phyloP scores from a whole-genome alignment of 257 asterid species.

The Scutellaria barbata region DNA sequence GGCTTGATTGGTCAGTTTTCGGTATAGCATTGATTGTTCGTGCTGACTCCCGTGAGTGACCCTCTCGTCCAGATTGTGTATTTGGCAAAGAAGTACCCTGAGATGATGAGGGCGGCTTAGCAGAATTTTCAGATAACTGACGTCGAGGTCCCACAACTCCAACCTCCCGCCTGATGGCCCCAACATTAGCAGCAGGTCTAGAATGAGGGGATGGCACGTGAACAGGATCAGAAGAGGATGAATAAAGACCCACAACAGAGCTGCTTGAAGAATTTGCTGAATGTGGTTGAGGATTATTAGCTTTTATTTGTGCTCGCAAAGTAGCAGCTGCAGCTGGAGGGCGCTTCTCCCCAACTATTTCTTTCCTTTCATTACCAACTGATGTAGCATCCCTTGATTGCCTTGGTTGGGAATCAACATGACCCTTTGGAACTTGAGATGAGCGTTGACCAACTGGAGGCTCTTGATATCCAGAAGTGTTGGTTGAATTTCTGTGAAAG shows the following conservation, averaged over 20 bases:
- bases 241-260: constrained; percentile 82
- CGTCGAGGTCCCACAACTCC: constrained; percentile 95
- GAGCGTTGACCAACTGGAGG: constrained; percentile 51
- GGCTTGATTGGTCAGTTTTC: constrained; percentile 58
- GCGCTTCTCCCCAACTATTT: constrained; percentile 55
- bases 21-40: constrained; percentile 49
- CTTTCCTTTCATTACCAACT: constrained; percentile 55
- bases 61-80: constrained; percentile 54
- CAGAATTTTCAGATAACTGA: constrained; percentile 59
- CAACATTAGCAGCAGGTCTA: constrained; percentile 80
- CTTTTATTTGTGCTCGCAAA: constrained; percentile 54
- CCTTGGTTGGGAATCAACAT: constrained; percentile 52
- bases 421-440: constrained; percentile 50
- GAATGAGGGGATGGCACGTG: constrained; percentile 96
- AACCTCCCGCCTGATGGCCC: constrained; percentile 93
- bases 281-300: constrained; percentile 50
- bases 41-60: constrained; percentile 53
- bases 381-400: constrained; percentile 55
- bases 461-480: constrained; percentile 56
- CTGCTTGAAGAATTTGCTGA: constrained; percentile 61
- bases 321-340: constrained; percentile 44
- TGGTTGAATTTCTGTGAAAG: constrained; percentile 52
- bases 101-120: constrained; percentile 44
- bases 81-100: constrained; percentile 55
- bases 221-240: constrained; percentile 95